Evolutionary conservation across 371 early-diverging fungal species (phyloP).

Genomic region (Saksenaea vasiformis): DNA sequence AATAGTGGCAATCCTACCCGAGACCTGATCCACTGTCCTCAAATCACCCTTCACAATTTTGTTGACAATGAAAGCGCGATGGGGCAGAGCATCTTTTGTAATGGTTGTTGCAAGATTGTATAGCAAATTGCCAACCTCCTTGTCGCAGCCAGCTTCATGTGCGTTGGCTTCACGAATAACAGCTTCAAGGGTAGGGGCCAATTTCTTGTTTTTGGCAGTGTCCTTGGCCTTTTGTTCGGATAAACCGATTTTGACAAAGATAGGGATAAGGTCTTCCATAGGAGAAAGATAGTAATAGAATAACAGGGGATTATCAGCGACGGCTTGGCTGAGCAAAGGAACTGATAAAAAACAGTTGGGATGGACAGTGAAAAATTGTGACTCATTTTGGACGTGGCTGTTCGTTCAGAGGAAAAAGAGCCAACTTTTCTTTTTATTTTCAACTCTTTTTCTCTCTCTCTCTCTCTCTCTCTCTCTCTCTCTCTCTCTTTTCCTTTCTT

Average conservation of each 20-base stretch:
- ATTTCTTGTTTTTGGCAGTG: conserved; percentile 92
- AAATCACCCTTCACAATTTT: conserved; percentile 76
- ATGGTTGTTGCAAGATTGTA: conserved; percentile 88
- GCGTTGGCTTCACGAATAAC: conserved; percentile 68
- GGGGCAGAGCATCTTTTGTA: conserved; percentile 74
- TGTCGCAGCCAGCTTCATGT: conserved; percentile 61
- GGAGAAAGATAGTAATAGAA: conserved; percentile 7
- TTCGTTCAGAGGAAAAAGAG: background rate
- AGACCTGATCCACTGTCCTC: conserved; percentile 84
- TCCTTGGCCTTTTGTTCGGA: conserved; percentile 91
- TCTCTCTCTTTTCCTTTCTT: background rate
- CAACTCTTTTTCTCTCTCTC: background rate
- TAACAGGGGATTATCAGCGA: background rate
- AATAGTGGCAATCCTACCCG: conserved; percentile 57
- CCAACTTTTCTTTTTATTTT: background rate
- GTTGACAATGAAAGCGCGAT: conserved; percentile 75
- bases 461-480: background rate
- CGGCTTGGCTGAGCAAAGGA: background rate
- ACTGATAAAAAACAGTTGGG: conserved; percentile 4
- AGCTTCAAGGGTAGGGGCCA: conserved; percentile 75
- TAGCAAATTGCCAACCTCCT: conserved; percentile 74
- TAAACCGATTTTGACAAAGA: conserved; percentile 88
- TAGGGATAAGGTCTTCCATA: conserved; percentile 58
- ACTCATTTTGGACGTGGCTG: conserved; percentile 5
- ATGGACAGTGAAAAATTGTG: conserved; percentile 11